Percentiles rank a stretch among this genome's conserved stretches.
Conservation (phyloP, 257 asterid species). For the Fraxinus americana region DNA sequence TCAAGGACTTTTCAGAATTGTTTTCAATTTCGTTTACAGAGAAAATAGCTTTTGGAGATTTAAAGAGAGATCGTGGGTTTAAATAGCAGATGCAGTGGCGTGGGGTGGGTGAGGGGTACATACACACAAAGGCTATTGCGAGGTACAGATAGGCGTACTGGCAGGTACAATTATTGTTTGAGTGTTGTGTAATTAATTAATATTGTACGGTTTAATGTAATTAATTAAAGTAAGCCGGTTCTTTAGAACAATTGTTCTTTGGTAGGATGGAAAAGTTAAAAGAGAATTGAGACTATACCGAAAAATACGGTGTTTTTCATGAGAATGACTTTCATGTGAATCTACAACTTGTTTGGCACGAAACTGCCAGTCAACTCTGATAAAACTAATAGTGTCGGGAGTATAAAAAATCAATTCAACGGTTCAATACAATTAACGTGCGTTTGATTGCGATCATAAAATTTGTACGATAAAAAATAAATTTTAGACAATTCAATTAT, state of each 20-base stretch:
- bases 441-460: too few species aligned
- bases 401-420: too few species aligned
- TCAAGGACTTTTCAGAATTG: too few species aligned
- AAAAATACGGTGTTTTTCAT: neutral
- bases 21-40: neutral
- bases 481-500: too few species aligned
- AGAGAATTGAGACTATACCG: neutral
- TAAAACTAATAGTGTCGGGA: too few species aligned
- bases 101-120: neutral
- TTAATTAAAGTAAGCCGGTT: neutral
- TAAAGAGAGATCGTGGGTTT: neutral
- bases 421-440: too few species aligned
- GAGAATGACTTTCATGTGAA: neutral
- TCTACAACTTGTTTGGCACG: neutral
- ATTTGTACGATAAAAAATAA: too few species aligned
- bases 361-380: neutral
- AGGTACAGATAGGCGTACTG: constrained; percentile 72
- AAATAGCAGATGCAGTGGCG: neutral
- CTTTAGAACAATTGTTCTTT: neutral
- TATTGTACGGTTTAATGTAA: neutral
- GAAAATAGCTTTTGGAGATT: constrained; percentile 2
- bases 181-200: constrained; percentile 1
- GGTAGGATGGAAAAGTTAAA: constrained; percentile 3
- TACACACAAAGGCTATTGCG: constrained; percentile 25
- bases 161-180: constrained; percentile 53